Percentiles rank a stretch among this genome's conserved stretches.
phyloP scores from a whole-genome alignment of 768 basidiomycete genomes.

The Boletus tylopilopsis region DNA sequence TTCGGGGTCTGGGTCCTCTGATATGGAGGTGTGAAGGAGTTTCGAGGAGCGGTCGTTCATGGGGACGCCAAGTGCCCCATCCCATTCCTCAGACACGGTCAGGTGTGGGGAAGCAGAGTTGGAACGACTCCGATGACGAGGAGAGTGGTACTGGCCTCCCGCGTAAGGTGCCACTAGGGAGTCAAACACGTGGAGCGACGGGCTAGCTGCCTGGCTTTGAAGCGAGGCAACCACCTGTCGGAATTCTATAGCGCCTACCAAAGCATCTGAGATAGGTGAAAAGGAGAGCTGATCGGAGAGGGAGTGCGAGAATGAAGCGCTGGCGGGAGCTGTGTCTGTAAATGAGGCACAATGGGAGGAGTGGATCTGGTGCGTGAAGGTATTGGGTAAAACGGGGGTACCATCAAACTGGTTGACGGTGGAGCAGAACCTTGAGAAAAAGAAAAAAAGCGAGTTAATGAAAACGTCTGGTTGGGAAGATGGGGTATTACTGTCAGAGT shows the following conservation, averaged over 20 bases:
- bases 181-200: slow-evolving; percentile 63
- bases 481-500: slow-evolving; percentile 56
- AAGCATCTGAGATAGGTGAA: slow-evolving; percentile 56
- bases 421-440: slow-evolving; percentile 8
- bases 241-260: slow-evolving; percentile 95
- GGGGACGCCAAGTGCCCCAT: slow-evolving; percentile 46
- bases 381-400: slow-evolving; percentile 29
- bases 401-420: slow-evolving; percentile 11
- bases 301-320: slow-evolving; percentile 43
- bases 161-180: slow-evolving; percentile 66
- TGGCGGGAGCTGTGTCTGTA: slow-evolving; percentile 39
- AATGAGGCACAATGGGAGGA: slow-evolving; percentile 37
- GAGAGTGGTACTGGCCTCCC: slow-evolving; percentile 67
- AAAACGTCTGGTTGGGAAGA: slow-evolving; percentile 14
- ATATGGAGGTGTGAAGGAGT: slow-evolving; percentile 30
- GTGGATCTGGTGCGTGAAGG: slow-evolving; percentile 37
- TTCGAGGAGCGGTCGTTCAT: slow-evolving; percentile 48
- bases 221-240: slow-evolving; percentile 84
- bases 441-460: slow-evolving; percentile 2
- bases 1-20: slow-evolving; percentile 13
- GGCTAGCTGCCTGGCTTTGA: slow-evolving; percentile 59
- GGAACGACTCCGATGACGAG: slow-evolving; percentile 27
- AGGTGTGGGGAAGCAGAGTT: slow-evolving; percentile 30
- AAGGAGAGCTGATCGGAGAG: slow-evolving; percentile 41
- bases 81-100: slow-evolving; percentile 46